Evolutionary conservation across 108 stramenopile genomes (phyloP), one percentile per base, ranked within the genome.

Genomic region (Cyclotella atomus): DNA sequence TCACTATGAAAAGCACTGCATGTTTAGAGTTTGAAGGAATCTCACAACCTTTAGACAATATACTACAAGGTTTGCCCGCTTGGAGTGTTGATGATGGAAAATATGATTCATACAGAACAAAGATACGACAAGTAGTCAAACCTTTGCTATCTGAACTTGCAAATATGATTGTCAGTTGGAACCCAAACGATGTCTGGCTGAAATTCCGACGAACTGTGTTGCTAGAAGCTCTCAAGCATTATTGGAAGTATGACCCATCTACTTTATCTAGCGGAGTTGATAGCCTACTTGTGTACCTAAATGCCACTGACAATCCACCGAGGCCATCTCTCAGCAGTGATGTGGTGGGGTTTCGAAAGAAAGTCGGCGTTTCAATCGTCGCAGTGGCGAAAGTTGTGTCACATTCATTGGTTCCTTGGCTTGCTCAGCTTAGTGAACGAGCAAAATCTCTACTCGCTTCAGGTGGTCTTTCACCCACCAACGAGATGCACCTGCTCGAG

Each of bases 401-500:
- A 30, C 61, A 90, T 59, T 82, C 89, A 59, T 69, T 96, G n/a
- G 91, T 96, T 24, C 91, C 89, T 9, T 94, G 88, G 87, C 65
- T 96, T 23, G 79, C 87, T 20, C 86, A 93, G 65, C 83, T 96
- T 2, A 92, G 89, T 70, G 87, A 92, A 10, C 79, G 87, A 41
- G 83, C 87, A 8, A 87, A 84, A 19, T 54, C 82, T 15, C 76
- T 91, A 17, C 73, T 96, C 35, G 71, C 89, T 5, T 85, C 83
- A 6, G 74, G 73, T 67, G 84, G 78, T 3, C 75, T 94, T n/a
- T 76, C 86, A 27, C 90, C 91, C 19, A 69, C 84, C 12, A 92
- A 93, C 66, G 82, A 87, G 62, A 96, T 94, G 90, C 92, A 96
- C 65, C 75, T 96, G 4, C 91, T 89, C 56, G 95, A 96, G 65